These are phyloP conservation scores for Globisporangium abappressorium DNA, from an alignment of 352 stramenopile species.

Conservation along the genomic window DNA sequence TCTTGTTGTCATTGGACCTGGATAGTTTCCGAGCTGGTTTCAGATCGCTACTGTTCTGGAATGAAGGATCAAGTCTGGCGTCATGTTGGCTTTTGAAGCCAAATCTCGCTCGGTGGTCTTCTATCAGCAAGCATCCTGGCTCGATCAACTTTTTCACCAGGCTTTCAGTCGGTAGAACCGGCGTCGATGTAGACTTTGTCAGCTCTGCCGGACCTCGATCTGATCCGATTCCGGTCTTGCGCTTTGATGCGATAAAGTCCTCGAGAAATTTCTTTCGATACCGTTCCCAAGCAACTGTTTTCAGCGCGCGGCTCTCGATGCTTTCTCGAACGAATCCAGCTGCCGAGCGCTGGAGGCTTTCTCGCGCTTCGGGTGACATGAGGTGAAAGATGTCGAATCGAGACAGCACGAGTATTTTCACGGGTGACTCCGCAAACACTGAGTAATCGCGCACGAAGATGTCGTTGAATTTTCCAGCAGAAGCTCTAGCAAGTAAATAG, in stretches of 20 bases:
- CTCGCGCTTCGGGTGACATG: constrained; percentile 63
- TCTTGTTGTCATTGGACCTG: neutral
- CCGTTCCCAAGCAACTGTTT: constrained; percentile 74
- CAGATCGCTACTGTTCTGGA: neutral
- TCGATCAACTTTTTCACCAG: constrained; percentile 32
- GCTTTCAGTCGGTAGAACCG: constrained; percentile 21
- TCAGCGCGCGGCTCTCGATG: constrained; percentile 66
- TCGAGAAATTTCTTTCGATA: constrained; percentile 67
- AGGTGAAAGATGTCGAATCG: constrained; percentile 85
- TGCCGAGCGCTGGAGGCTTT: constrained; percentile 65
- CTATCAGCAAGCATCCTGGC: constrained; percentile 35
- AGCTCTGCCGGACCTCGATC: constrained; percentile 19
- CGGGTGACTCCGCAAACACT: constrained; percentile 68
- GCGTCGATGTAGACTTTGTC: constrained; percentile 32
- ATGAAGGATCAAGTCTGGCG: neutral
- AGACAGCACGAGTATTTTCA: constrained; percentile 80
- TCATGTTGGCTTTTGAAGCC: neutral
- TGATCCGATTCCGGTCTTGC: constrained; percentile 17
- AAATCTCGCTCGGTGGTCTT: constrained; percentile 18
- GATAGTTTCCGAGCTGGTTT: constrained; percentile 7
- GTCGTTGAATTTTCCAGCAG: constrained; percentile 78
- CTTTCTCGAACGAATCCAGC: constrained; percentile 56
- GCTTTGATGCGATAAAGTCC: constrained; percentile 34
- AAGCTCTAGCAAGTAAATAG: constrained; percentile 36
- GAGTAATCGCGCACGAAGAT: constrained; percentile 76